phyloP scores from a whole-genome alignment of 768 basidiomycete species.

The Suillus tomentosus region DNA sequence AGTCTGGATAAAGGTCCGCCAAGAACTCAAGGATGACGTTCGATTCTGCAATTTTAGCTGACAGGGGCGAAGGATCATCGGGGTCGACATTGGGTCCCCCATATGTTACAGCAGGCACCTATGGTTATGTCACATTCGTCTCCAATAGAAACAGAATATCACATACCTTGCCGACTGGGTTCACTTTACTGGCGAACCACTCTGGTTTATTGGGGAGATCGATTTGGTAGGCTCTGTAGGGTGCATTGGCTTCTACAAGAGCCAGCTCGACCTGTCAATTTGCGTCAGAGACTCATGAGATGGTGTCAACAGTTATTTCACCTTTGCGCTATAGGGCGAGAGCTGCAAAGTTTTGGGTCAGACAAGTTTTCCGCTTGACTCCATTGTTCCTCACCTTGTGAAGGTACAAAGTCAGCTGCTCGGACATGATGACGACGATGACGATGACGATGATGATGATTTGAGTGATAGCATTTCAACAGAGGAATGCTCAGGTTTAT shows the following conservation, averaged over 20 bases:
- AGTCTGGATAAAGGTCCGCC: conserved; percentile 53
- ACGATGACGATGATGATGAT: background rate
- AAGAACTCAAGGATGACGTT: conserved; percentile 63
- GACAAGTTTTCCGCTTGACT: background rate
- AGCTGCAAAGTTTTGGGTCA: conserved; percentile 33
- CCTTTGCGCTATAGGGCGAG: conserved; percentile 58
- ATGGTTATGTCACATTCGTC: background rate
- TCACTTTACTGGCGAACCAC: conserved; percentile 60
- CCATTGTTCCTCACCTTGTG: conserved; percentile 37
- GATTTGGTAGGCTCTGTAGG: conserved; percentile 54
- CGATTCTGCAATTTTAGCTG: conserved; percentile 60
- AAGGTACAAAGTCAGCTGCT: conserved; percentile 43
- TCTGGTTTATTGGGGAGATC: conserved; percentile 63
- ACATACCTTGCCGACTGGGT: conserved; percentile 62
- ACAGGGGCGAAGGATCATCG: conserved; percentile 53
- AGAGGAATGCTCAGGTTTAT: background rate
- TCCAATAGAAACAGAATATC: background rate
- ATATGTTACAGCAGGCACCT: conserved; percentile 60
- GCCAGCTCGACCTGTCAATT: conserved; percentile 51
- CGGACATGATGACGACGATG: conserved; percentile 15
- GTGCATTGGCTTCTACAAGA: conserved; percentile 50
- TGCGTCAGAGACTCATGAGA: background rate
- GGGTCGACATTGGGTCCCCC: conserved; percentile 58
- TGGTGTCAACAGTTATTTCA: conserved; percentile 23
- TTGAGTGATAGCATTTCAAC: background rate